These are phyloP conservation scores for Paecilomyces fulvus DNA, from an alignment of 2,329 filamentous ascomycete genomes.

Conservation along the genomic window DNA sequence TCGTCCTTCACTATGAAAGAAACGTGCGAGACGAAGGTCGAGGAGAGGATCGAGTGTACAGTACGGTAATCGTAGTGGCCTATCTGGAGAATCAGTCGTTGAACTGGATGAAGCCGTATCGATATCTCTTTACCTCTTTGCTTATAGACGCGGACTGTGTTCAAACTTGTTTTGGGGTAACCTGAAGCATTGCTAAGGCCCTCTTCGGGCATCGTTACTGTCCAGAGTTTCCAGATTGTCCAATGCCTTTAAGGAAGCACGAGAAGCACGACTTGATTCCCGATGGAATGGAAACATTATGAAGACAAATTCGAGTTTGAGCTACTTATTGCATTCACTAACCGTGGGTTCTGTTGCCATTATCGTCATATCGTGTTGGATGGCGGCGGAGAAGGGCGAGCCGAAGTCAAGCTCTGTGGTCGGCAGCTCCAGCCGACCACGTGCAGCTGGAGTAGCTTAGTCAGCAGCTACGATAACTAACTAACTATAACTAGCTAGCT, in stretches of 20 bases:
- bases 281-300: background rate
- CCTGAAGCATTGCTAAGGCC: background rate
- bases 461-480: too few species aligned
- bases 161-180: slow-evolving; percentile 3
- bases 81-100: background rate
- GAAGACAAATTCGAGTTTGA: background rate
- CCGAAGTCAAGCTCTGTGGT: background rate
- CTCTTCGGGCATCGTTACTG: background rate
- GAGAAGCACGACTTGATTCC: background rate
- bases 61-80: slow-evolving; percentile 6
- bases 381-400: background rate
- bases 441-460: too few species aligned
- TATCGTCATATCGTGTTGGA: background rate
- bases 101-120: background rate
- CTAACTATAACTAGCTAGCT: too few species aligned
- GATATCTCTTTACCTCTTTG: slow-evolving; percentile 1
- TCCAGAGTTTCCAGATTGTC: background rate
- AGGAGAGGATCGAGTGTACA: slow-evolving; percentile 5
- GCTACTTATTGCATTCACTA: background rate
- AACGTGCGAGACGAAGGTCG: slow-evolving; percentile 5
- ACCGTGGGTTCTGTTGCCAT: background rate
- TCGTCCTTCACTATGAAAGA: slow-evolving; percentile 5
- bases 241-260: background rate
- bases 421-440: background rate
- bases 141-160: slow-evolving; percentile 5